phyloP scores from a whole-genome alignment of 345 rosid species.

The Linum tenue region DNA sequence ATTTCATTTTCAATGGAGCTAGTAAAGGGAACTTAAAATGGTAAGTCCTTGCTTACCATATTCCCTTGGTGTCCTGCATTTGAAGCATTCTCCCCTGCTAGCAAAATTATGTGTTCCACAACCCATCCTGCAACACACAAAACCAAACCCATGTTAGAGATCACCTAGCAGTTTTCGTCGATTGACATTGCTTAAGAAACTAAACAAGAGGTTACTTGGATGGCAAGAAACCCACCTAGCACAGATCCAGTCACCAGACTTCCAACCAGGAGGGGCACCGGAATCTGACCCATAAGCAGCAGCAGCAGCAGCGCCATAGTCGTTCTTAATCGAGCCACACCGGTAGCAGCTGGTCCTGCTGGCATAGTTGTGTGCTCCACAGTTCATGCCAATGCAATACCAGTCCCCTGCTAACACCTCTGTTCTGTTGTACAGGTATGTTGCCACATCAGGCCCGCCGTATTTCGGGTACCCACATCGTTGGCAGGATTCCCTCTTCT shows the following conservation, averaged over 20 bases:
- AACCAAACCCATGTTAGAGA: neutral
- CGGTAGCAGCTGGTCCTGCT: slow-evolving; percentile 60
- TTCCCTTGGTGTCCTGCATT: slow-evolving; percentile 24
- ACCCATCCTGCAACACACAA: slow-evolving; percentile 15
- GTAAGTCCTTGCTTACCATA: slow-evolving; percentile 2
- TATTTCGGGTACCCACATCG: slow-evolving; percentile 61
- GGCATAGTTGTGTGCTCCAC: slow-evolving; percentile 72
- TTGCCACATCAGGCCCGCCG: slow-evolving; percentile 65
- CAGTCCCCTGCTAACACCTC: slow-evolving; percentile 74
- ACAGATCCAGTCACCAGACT: slow-evolving; percentile 83
- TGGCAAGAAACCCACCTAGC: slow-evolving; percentile 36
- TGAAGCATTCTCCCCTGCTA: slow-evolving; percentile 31
- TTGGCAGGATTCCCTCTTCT: slow-evolving; percentile 64
- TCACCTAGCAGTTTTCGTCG: neutral
- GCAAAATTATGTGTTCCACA: slow-evolving; percentile 32
- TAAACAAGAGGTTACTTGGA: too few species aligned
- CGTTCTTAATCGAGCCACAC: slow-evolving; percentile 53
- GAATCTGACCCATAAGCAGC: slow-evolving; percentile 12
- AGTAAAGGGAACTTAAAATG: neutral
- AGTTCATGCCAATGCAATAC: slow-evolving; percentile 53
- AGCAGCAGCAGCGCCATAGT: slow-evolving; percentile 4
- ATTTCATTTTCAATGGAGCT: too few species aligned
- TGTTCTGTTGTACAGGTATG: slow-evolving; percentile 40
- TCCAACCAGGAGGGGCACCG: slow-evolving; percentile 51
- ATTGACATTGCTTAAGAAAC: too few species aligned